Evolutionary conservation across 306 rosid genomes (phyloP), one percentile per base, ranked within the genome.

Genomic region (Alnus rubra): DNA sequence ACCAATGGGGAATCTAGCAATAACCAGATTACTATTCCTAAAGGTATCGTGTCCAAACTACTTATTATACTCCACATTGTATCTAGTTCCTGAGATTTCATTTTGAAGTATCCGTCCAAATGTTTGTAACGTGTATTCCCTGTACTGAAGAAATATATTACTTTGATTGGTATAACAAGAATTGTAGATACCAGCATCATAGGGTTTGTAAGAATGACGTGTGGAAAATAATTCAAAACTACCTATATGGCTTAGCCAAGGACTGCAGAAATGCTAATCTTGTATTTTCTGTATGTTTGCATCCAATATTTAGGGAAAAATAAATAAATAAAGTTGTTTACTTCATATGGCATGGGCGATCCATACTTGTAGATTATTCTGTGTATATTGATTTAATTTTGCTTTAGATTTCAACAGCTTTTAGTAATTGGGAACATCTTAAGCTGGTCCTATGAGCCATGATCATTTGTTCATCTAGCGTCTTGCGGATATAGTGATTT

Each of bases 1-100:
- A 79, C 85, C 70, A 93, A 82, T 54, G 84, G 73, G 49, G 99
- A 91, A 73, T 79, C 98, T 74, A 82, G 79, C 76, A 86, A 87
- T 81, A 87, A 74, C 81, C 90, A 88, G 71, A 67, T 58, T 65
- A 77, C 87, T 8, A 52, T 89, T 80, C 96, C 99, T 39, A 93
- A 95, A 95, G 92, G 92, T 90, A 80, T 85, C 69, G 71, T 86
- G 80, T 81, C 79, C 4, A 53, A 84, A 64, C 81, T 78, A 62
- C 51, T 81, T 68, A 51, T 73, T 39, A 10, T 48, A 67, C 78
- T 75, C 54, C 33, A 37, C 70, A 30, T 48, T 47, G 64, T 62
- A 44, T 37, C 53, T 82, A 33, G 23, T 67, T 49, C 79, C 75
- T 78, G 64, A 53, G 65, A 49, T 74, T 71, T 76, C 65, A 67